A percentile compares a stretch with the other conserved stretches of the same genome.
phyloP scores from a whole-genome alignment of 257 asterid genomes.

The Hygrophila difformis region DNA sequence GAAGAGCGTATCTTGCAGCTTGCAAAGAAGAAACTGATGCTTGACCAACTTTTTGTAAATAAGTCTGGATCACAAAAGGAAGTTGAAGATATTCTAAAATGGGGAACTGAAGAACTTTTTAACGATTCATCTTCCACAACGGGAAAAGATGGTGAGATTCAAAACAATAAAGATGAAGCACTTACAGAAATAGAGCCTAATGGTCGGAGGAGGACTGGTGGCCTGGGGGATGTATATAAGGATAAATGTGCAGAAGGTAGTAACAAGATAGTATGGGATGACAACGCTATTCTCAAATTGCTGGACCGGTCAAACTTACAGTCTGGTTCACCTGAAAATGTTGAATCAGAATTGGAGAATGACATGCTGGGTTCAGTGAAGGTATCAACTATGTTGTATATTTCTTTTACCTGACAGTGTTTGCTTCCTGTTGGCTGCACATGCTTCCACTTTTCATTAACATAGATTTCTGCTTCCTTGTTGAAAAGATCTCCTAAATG shows the following conservation, averaged over 20 bases:
- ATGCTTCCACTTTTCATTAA: neutral
- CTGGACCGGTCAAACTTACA: constrained; percentile 78
- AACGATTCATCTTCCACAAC: constrained; percentile 42
- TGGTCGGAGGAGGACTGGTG: constrained; percentile 70
- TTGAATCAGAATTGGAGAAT: constrained; percentile 61
- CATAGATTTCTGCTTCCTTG: neutral
- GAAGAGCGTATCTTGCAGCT: constrained; percentile 99
- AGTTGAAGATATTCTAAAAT: constrained; percentile 85
- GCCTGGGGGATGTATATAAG: constrained; percentile 91
- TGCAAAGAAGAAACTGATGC: constrained; percentile 96
- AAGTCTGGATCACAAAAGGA: constrained; percentile 94
- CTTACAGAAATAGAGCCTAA: constrained; percentile 50
- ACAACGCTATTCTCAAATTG: constrained; percentile 70
- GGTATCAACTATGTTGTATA: constrained; percentile 28
- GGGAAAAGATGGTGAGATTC: constrained; percentile 54
- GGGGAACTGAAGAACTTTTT: constrained; percentile 99
- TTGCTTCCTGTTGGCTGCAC: neutral
- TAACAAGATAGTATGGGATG: constrained; percentile 82
- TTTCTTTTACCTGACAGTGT: neutral
- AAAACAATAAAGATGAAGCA: constrained; percentile 40
- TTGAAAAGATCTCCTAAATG: too few species aligned
- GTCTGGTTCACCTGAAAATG: constrained; percentile 66
- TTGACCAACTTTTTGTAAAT: constrained; percentile 90
- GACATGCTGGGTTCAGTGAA: constrained; percentile 97
- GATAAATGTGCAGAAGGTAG: constrained; percentile 83